A percentile compares a stretch with the other conserved stretches of the same genome.
phyloP scores from a whole-genome alignment of 2,329 filamentous ascomycete species.

The Fusarium burgessii region DNA sequence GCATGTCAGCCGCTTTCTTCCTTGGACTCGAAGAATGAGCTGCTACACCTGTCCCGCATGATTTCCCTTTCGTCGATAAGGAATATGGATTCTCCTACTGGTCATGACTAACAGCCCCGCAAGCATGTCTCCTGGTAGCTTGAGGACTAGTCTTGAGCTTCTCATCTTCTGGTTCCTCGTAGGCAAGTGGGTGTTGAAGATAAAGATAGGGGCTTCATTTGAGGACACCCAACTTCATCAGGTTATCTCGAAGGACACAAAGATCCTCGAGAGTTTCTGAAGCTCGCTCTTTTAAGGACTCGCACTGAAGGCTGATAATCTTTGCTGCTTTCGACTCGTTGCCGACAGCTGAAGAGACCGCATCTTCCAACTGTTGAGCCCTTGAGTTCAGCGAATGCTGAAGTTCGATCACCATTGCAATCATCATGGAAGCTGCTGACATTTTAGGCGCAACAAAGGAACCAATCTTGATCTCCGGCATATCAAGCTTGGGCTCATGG shows the following conservation, averaged over 20 bases:
- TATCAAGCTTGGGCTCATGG: slow-evolving; percentile 50
- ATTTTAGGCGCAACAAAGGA: slow-evolving; percentile 52
- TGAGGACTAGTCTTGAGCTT: background rate
- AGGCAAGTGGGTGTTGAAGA: background rate
- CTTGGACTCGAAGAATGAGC: background rate
- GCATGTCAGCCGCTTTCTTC: no score
- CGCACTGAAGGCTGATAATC: slow-evolving; percentile 46
- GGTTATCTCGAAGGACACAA: slow-evolving; percentile 12
- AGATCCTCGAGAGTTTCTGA: slow-evolving; percentile 36
- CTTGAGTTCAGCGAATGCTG: slow-evolving; percentile 41
- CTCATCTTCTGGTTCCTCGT: background rate
- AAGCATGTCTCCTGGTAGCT: background rate
- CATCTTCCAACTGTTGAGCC: slow-evolving; percentile 24
- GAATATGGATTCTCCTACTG: no score
- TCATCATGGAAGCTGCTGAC: slow-evolving; percentile 51
- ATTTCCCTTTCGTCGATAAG: no score
- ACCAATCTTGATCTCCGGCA: slow-evolving; percentile 57
- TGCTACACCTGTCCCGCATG: background rate
- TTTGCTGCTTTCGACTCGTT: slow-evolving; percentile 34
- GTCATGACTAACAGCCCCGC: no score
- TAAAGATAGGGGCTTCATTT: background rate
- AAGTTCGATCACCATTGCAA: slow-evolving; percentile 50
- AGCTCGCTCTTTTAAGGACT: slow-evolving; percentile 40
- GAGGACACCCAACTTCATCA: slow-evolving; percentile 24
- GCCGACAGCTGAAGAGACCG: slow-evolving; percentile 11